Base-by-base conservation (phyloP, 2,329 filamentous ascomycete species). In the Aspergillus pseudoviridinutans region DNA sequence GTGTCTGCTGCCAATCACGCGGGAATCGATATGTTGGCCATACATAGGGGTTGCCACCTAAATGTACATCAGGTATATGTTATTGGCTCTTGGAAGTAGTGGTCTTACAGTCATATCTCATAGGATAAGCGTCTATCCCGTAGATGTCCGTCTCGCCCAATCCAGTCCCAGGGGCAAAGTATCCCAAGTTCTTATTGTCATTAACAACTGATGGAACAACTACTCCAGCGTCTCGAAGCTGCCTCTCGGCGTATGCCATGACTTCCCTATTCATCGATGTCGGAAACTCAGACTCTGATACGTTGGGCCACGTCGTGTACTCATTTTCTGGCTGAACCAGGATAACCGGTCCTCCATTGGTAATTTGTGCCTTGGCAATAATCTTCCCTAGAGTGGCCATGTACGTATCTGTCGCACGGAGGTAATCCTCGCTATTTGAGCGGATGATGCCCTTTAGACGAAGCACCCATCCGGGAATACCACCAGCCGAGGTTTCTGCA, bases 251-350 rank as follows among this genome's bases (percentile, higher is more conserved):
- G 61, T 88, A 86, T 55, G 85, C 79, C 72, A 92, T 85, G 68
- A 92, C 93, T 0, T 81, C 78, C 0, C 17, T 7, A 17, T 38
- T 38, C 32, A 38, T 38, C 2, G 32, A 7, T 8, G 32, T 38
- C 14, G 32, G 32, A 17, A 38, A 38, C 14, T 38, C 14, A 1
- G 32, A 17, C 32, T 38, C 32, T 14, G 32, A 17, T 6, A 81
- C 79, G 65, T 91, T 85, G 0, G 87, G 87, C 62, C 88, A 90
- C 3, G 74, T 70, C 22, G 82, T 85, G 68, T 93, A 92, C 70
- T 94, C 91, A 61, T 94, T 95, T 70, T 95, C 91, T 0, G 89
- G 87, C 70, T 95, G 91, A 46, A 89, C 82, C 1, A 93, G 76
- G 58, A 95, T 90, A 6, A 95, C 81, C 0, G 90, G 90, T 0